Evolutionary conservation across 1,284 basidiomycete genomes (phyloP).

Genomic region (Cystobasidium slooffiae): DNA sequence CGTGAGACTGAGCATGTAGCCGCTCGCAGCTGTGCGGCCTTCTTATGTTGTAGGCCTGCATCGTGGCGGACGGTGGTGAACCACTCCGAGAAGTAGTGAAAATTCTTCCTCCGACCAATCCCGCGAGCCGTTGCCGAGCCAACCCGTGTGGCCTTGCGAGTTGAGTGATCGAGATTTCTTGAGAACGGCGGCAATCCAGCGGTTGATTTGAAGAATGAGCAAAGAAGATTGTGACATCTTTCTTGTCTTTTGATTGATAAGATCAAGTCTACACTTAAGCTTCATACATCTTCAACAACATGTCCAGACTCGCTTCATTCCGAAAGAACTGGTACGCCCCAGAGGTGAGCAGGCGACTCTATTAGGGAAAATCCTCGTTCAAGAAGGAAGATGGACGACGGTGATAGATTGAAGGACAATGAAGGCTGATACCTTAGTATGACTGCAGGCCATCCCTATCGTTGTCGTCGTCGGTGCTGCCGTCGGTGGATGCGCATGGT

Average conservation of each 20-base stretch:
- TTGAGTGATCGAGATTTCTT: neutral
- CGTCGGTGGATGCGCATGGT: conserved; percentile 61
- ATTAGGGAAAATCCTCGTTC: no score
- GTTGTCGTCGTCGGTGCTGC: conserved; percentile 18
- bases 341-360: conserved; percentile 3
- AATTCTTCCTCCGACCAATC: conserved; percentile 3
- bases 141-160: neutral
- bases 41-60: no score
- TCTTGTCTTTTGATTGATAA: neutral
- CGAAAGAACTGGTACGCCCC: conserved; percentile 31
- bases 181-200: no score
- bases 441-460: conserved; percentile 24
- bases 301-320: conserved; percentile 22
- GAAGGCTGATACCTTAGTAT: neutral
- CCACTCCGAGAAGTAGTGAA: no score
- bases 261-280: neutral
- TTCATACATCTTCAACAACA: neutral
- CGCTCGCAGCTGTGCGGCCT: no score
- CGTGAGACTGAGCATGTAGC: no score
- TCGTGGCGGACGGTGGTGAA: no score
- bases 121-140: neutral
- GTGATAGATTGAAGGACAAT: neutral
- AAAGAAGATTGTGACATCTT: neutral
- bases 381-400: no score
- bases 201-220: no score